A percentile compares a stretch with the other conserved stretches of the same genome.
Conservation (phyloP, 2,329 filamentous ascomycete genomes). For the Peltaster fructicola region DNA sequence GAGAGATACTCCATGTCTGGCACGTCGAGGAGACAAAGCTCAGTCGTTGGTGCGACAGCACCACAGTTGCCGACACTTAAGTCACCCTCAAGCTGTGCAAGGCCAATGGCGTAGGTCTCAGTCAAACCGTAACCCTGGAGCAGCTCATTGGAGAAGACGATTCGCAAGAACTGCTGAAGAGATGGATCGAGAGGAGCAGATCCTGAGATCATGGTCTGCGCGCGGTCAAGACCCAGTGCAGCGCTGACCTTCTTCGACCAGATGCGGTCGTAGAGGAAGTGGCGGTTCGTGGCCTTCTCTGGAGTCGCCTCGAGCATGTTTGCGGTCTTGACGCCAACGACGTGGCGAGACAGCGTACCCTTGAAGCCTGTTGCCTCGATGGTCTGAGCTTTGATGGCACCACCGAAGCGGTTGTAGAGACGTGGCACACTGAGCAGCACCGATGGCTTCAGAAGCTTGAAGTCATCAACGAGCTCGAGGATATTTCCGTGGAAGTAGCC, state of each 20-base stretch:
- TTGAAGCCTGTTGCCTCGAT: slow-evolving; percentile 62
- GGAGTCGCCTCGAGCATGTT: slow-evolving; percentile 47
- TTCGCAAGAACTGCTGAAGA: slow-evolving; percentile 74
- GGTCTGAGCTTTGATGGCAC: slow-evolving; percentile 62
- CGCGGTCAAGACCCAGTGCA: slow-evolving; percentile 64
- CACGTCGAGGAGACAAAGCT: slow-evolving; percentile 69
- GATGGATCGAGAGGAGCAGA: slow-evolving; percentile 80
- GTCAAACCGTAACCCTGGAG: slow-evolving; percentile 86
- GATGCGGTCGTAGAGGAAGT: slow-evolving; percentile 66
- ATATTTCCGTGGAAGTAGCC: slow-evolving; percentile 94
- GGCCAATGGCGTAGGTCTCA: slow-evolving; percentile 68
- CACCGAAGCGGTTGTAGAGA: slow-evolving; percentile 78
- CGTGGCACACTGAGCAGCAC: slow-evolving; percentile 77
- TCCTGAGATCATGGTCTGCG: slow-evolving; percentile 62
- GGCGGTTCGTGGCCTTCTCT: slow-evolving; percentile 60
- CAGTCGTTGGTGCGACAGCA: slow-evolving; percentile 45
- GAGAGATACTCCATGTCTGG: slow-evolving; percentile 88
- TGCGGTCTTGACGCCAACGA: slow-evolving; percentile 64
- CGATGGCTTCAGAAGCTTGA: slow-evolving; percentile 73
- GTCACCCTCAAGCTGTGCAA: slow-evolving; percentile 54
- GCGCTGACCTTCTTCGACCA: slow-evolving; percentile 76
- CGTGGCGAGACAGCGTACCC: slow-evolving; percentile 62
- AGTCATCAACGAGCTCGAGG: slow-evolving; percentile 67
- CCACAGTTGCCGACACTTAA: slow-evolving; percentile 69
- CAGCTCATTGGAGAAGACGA: slow-evolving; percentile 63